Conservation (phyloP, 345 rosid genomes). For the Salix purpurea region DNA sequence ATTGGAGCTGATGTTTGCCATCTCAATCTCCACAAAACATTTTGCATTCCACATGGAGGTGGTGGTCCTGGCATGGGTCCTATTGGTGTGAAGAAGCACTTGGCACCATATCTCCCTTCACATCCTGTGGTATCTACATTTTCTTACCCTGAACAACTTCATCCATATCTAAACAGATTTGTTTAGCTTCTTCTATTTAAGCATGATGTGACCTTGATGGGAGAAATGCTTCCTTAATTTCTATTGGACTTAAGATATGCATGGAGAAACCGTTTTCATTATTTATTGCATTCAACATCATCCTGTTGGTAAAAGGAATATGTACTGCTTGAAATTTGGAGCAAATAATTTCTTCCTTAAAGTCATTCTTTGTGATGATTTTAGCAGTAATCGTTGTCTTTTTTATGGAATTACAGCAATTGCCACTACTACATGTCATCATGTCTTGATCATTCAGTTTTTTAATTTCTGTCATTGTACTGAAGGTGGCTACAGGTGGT, state of each 20-base stretch:
- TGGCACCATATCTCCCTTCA: constrained; percentile 94
- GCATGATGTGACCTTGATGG: background rate
- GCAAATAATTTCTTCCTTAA: background rate
- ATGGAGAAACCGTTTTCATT: background rate
- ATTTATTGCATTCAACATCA: background rate
- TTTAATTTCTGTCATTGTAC: constrained; percentile 5
- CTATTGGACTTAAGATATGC: background rate
- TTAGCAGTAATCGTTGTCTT: background rate
- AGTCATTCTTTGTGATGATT: background rate
- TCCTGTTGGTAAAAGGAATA: background rate
- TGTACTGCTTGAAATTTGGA: background rate
- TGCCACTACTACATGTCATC: constrained; percentile 8
- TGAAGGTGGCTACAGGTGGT: constrained; percentile 75
- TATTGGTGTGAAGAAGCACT: constrained; percentile 93
- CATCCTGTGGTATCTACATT: constrained; percentile 82
- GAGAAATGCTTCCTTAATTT: constrained; percentile 4
- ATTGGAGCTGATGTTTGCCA: constrained; percentile 99
- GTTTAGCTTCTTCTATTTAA: constrained; percentile 4
- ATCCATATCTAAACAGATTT: background rate
- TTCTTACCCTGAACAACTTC: background rate
- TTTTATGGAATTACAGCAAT: background rate
- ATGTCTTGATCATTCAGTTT: background rate
- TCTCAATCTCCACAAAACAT: constrained; percentile 97
- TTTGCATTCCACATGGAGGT: constrained; percentile 98
- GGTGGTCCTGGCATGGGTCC: constrained; percentile 99